Evolutionary conservation across 2,329 filamentous ascomycete species (phyloP), one percentile per base, ranked within the genome.

Genomic region (Fusarium sp.): DNA sequence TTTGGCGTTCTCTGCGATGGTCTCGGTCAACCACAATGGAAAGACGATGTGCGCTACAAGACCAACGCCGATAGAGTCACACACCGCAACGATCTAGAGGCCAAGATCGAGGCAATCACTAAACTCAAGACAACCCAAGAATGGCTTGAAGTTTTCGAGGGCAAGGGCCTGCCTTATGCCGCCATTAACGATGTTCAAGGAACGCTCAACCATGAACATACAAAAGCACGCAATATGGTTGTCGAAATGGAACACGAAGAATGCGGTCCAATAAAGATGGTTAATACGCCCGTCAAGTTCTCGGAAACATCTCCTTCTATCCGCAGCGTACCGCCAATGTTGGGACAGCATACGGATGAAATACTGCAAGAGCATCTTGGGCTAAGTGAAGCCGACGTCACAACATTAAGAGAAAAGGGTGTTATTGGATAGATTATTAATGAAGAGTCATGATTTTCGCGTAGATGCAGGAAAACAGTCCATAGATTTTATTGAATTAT

Each of bases 281-380:
- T 99, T 57, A 98, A 97, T 76, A 97, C 94, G 1, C 96, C 96
- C 0, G 91, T 99, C 63, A 99, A 99, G 79, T 97, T 94, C 79
- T 97, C 94, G 8, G 90, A 94, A 72, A 92, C 91, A 27, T 90
- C 87, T 72, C 94, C 94, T 0, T 87, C 89, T 6, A 89, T 97
- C 41, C 86, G 95, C 34, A 91, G 85, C 6, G 88, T 92, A 27
- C 96, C 96, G 20, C 96, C 96, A 2, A 92, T 91, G 10, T 82
- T 99, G 34, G 96, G 94, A 1, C 89, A 97, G 81, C 94, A 97
- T 80, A 97, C 94, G 0, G 85, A 93, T 71, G 92, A 96, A 78
- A 86, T 97, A 8, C 80, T 97, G 62, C 78, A 80, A 22, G 85
- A 87, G 25, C 77, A 94, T 24, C 80, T 96, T 20, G 89, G 90